Conservation (phyloP, 2,329 filamentous ascomycete species). For the Capronia coronata region DNA sequence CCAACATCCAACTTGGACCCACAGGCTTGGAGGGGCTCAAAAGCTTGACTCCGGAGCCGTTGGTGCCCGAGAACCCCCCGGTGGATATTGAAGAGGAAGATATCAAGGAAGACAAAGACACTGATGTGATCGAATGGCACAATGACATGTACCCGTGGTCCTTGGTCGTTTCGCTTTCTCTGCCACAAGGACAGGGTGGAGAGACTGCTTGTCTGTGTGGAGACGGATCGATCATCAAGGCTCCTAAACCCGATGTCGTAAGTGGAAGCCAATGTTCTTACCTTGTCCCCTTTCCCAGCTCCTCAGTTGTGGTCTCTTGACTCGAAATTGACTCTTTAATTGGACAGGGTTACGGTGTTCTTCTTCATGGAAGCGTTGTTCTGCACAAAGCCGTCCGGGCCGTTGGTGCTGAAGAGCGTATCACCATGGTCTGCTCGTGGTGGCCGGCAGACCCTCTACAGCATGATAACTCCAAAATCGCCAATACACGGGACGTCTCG, state of each 20-base stretch:
- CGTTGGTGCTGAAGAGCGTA: slow-evolving; percentile 53
- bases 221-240: slow-evolving; percentile 40
- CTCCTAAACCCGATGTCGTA: slow-evolving; percentile 40
- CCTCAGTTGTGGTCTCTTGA: neutral
- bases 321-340: neutral
- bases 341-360: slow-evolving; percentile 53
- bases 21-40: slow-evolving; percentile 11
- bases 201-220: slow-evolving; percentile 56
- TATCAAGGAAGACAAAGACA: slow-evolving; percentile 25
- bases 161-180: slow-evolving; percentile 35
- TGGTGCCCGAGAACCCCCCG: neutral
- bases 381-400: slow-evolving; percentile 57
- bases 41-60: neutral
- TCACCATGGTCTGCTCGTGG: slow-evolving; percentile 61
- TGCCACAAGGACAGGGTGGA: slow-evolving; percentile 43
- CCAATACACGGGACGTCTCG: slow-evolving; percentile 53
- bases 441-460: slow-evolving; percentile 50
- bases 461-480: slow-evolving; percentile 55
- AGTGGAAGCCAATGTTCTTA: too few relatives aligned
- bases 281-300: too few relatives aligned
- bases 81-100: neutral
- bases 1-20: slow-evolving; percentile 47
- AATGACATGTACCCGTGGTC: slow-evolving; percentile 25
- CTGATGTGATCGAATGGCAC: slow-evolving; percentile 35
- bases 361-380: slow-evolving; percentile 61